Evolutionary conservation across 2,329 filamentous ascomycete genomes (phyloP).

Genomic region (Sarocladiaceae sp.): DNA sequence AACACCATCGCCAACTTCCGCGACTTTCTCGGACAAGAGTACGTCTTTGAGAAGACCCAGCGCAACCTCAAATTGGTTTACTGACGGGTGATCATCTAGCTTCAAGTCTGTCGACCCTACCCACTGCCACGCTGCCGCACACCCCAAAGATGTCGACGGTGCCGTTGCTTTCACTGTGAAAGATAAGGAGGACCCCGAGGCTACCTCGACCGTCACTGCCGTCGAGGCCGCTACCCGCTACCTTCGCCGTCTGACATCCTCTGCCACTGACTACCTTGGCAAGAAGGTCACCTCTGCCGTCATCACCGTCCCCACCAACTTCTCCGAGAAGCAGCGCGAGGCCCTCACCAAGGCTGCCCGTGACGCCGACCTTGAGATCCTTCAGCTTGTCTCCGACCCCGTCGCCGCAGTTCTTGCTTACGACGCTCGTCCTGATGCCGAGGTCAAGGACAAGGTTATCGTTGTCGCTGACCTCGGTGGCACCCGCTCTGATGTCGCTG

Average conservation of each 20-base stretch:
- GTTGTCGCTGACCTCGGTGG: conserved; percentile 92
- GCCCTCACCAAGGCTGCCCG: conserved; percentile 75
- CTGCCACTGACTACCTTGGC: conserved; percentile 88
- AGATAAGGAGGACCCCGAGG: conserved; percentile 64
- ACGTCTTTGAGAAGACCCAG: conserved; percentile 33
- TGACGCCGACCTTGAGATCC: conserved; percentile 77
- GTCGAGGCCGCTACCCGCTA: conserved; percentile 82
- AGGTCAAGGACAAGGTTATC: conserved; percentile 78
- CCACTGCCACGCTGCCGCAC: conserved; percentile 88
- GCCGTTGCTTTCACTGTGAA: conserved; percentile 78
- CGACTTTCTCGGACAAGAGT: conserved; percentile 94
- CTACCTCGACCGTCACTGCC: conserved; percentile 65
- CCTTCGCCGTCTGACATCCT: conserved; percentile 73
- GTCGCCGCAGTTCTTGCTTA: conserved; percentile 86
- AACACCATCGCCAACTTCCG: conserved; percentile 96
- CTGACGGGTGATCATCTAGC: conserved; percentile 29
- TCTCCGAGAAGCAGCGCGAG: conserved; percentile 78
- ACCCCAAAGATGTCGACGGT: conserved; percentile 71
- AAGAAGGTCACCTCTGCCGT: conserved; percentile 94
- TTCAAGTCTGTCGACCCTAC: conserved; percentile 97
- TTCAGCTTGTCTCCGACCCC: conserved; percentile 91
- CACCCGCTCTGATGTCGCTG: conserved; percentile 85
- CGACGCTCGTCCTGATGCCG: conserved; percentile 75
- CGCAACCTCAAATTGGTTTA: neutral
- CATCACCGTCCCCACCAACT: conserved; percentile 91